Evolutionary conservation across 441 rosid genomes (phyloP), one percentile per base, ranked within the genome.

Genomic region (Oxalis stricta): DNA sequence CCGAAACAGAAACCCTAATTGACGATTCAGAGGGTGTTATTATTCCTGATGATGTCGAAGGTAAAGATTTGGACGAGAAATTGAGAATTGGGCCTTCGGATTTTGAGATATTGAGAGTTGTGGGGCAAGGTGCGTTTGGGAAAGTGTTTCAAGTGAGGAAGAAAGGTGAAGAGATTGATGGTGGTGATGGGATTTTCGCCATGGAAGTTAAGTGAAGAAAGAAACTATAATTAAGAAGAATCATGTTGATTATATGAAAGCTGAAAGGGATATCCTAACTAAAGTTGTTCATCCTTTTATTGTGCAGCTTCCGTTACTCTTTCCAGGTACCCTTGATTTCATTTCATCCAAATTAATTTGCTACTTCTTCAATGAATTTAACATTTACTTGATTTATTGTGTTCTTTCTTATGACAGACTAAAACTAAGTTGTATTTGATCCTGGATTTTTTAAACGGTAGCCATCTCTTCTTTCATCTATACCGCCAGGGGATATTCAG

Each of bases 161-260:
- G 46, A 77, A 56, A 24, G 61, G 48, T 26, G 31, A 6, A 1
- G 31, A 13, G 11, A 57, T 22, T 9, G 58, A 16, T 20, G 47
- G 28, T 15, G 70, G 59, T 10, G 83, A 79, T 65, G 82, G 82
- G 55, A 56, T 81, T 35, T 81, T 45, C 52, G 86, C 86, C 0
- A 81, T 81, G 81, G 75, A 81, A 59, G 92, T 81, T 23, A 81
- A n/a, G n/a, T 81, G 92, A 72, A 72, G 50, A 81, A 81, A 41
- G 75, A 72, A 4, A 63, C 54, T 19, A 77, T 81, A 13, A 77
- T 81, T 7, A 75, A 67, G 63, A 81, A 77, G 72, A 77, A 77
- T 40, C 86, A 81, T 61, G 77, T 75, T 3, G 86, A 77, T 53
- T 81, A 81, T 54, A 81, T 77, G 83, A 81, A 63, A 42, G 83